These are phyloP conservation scores for Steccherinum ochraceum DNA, from an alignment of 768 basidiomycete genomes.

Conservation along the genomic window DNA sequence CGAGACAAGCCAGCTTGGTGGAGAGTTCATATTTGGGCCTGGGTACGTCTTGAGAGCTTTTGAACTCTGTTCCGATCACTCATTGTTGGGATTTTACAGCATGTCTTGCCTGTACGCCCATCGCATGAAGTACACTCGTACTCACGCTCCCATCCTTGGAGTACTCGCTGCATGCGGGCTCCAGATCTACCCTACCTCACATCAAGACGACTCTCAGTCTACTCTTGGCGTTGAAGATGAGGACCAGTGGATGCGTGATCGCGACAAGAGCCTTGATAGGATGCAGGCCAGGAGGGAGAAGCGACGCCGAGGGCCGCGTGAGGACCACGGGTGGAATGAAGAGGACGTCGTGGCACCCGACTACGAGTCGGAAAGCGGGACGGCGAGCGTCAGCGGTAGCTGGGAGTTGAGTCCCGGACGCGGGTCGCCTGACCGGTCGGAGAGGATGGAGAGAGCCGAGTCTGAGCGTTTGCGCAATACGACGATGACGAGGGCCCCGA, in stretches of 20 bases:
- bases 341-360: constrained; percentile 4
- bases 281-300: constrained; percentile 26
- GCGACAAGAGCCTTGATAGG: constrained; percentile 28
- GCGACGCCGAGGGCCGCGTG: constrained; percentile 15
- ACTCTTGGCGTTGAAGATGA: constrained; percentile 16
- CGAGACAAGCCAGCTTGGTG: constrained; percentile 74
- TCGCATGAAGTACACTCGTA: constrained; percentile 73
- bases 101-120: constrained; percentile 70
- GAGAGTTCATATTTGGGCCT: constrained; percentile 77
- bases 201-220: constrained; percentile 1
- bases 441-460: constrained; percentile 7
- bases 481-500: constrained; percentile 1
- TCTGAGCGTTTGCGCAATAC: constrained; percentile 1
- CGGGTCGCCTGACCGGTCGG: not conserved
- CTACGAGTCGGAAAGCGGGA: constrained; percentile 13
- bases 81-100: constrained; percentile 26
- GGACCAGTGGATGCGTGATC: constrained; percentile 32
- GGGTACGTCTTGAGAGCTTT: constrained; percentile 34
- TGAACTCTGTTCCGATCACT: not conserved
- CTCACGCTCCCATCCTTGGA: constrained; percentile 66
- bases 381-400: constrained; percentile 10
- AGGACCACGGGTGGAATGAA: constrained; percentile 1
- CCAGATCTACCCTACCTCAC: constrained; percentile 8
- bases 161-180: constrained; percentile 62
- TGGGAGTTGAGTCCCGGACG: constrained; percentile 11